These are phyloP conservation scores for Blastocystis sp. DNA, from an alignment of 352 stramenopile species.

Conservation along the genomic window DNA sequence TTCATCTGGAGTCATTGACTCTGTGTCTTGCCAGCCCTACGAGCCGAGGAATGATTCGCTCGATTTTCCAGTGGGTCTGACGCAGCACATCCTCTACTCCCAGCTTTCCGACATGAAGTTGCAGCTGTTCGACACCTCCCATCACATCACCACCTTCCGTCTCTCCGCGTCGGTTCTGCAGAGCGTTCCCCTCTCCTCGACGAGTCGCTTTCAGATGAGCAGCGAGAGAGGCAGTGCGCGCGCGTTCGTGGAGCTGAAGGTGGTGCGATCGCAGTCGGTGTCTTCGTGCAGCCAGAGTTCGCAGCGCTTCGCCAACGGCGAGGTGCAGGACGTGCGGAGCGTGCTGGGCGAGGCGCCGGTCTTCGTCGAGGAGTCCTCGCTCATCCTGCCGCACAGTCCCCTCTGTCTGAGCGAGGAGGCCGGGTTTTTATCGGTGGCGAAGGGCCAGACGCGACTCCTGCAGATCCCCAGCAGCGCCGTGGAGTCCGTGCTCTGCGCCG, in stretches of 20 bases:
- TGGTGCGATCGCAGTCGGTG: background rate
- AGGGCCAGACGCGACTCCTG: background rate
- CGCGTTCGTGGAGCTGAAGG: background rate
- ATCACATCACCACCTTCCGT: background rate
- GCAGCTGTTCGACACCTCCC: background rate
- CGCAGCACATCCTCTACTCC: background rate
- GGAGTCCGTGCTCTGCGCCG: background rate
- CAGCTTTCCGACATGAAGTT: constrained; percentile 1
- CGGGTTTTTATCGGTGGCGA: background rate
- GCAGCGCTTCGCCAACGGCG: background rate
- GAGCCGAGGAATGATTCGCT: background rate
- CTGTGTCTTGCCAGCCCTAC: background rate
- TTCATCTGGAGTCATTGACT: background rate
- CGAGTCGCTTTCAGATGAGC: background rate
- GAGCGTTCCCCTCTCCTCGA: background rate
- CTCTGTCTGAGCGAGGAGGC: background rate
- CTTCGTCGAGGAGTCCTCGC: background rate
- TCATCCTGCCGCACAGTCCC: background rate
- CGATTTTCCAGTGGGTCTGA: background rate
- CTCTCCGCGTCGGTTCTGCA: background rate
- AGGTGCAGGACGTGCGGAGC: background rate
- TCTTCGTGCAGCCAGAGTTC: background rate
- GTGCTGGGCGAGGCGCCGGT: background rate
- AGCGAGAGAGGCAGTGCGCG: no score
- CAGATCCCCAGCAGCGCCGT: background rate